Conservation (phyloP, 2,329 filamentous ascomycete genomes). For the Ilyonectria robusta region DNA sequence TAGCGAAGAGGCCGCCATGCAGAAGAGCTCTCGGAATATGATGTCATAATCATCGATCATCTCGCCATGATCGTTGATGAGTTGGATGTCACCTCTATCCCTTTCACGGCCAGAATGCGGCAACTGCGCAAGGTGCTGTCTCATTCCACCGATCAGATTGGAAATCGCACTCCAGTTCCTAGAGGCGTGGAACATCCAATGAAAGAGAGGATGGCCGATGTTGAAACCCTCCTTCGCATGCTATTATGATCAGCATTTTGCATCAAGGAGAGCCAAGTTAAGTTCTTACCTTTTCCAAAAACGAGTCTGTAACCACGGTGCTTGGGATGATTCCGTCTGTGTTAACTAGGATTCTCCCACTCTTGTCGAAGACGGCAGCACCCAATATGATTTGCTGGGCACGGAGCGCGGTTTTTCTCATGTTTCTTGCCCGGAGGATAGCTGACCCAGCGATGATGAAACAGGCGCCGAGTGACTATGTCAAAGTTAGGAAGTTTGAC, state of each 20-base stretch:
- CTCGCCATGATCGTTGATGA: slow-evolving; percentile 68
- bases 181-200: slow-evolving; percentile 89
- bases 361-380: slow-evolving; percentile 76
- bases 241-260: slow-evolving; percentile 40
- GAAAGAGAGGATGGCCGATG: slow-evolving; percentile 82
- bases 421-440: slow-evolving; percentile 67
- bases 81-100: slow-evolving; percentile 54
- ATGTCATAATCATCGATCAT: slow-evolving; percentile 79
- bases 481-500: slow-evolving; percentile 11
- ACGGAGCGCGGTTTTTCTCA: slow-evolving; percentile 68
- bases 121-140: slow-evolving; percentile 73
- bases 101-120: slow-evolving; percentile 47
- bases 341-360: slow-evolving; percentile 77
- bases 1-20: slow-evolving; percentile 81
- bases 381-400: slow-evolving; percentile 73
- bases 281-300: slow-evolving; percentile 72
- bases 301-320: slow-evolving; percentile 84
- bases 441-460: slow-evolving; percentile 70
- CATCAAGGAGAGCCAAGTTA: neutral
- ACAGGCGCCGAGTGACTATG: slow-evolving; percentile 73
- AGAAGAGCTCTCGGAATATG: slow-evolving; percentile 87
- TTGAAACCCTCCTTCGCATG: slow-evolving; percentile 80
- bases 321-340: slow-evolving; percentile 78
- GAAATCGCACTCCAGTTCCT: slow-evolving; percentile 81
- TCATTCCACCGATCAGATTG: slow-evolving; percentile 80